phyloP scores from a whole-genome alignment of 148 eudicot genomes.

The Nyssa sinensis region DNA sequence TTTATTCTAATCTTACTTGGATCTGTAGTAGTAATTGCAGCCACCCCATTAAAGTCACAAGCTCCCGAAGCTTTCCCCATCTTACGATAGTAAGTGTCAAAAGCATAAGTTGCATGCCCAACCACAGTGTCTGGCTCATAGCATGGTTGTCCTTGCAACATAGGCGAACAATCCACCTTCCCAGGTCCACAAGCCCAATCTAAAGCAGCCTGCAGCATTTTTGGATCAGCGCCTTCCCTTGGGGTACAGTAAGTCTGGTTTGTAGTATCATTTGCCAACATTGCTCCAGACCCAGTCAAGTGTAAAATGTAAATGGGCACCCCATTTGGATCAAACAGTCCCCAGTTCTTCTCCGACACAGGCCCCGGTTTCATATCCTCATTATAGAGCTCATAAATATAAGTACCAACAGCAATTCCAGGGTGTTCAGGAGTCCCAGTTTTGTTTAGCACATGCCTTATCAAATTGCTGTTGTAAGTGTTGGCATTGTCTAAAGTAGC shows the following conservation, averaged over 20 bases:
- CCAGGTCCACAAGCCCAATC: conserved; percentile 99
- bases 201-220: conserved; percentile 87
- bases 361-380: conserved; percentile 73
- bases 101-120: conserved; percentile 76
- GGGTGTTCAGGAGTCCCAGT: conserved; percentile 88
- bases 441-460: conserved; percentile 60
- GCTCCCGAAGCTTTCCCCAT: conserved; percentile 55
- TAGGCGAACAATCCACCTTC: conserved; percentile 64
- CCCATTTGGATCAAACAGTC: conserved; percentile 69
- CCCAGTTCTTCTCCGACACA: conserved; percentile 83
- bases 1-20: conserved; percentile 57
- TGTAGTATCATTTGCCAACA: conserved; percentile 67
- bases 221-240: conserved; percentile 62
- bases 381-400: conserved; percentile 80
- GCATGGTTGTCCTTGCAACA: conserved; percentile 73
- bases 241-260: conserved; percentile 67
- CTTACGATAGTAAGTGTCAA: conserved; percentile 60
- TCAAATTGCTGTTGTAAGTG: conserved; percentile 81
- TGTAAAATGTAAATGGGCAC: conserved; percentile 53
- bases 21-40: conserved; percentile 69
- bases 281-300: conserved; percentile 50
- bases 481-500: conserved; percentile 78
- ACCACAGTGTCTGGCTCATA: conserved; percentile 72
- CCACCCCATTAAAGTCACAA: conserved; percentile 88
- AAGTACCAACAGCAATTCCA: conserved; percentile 65